Base-by-base conservation (phyloP, 805 yeast species). In the Myxozyma nipponensis region DNA sequence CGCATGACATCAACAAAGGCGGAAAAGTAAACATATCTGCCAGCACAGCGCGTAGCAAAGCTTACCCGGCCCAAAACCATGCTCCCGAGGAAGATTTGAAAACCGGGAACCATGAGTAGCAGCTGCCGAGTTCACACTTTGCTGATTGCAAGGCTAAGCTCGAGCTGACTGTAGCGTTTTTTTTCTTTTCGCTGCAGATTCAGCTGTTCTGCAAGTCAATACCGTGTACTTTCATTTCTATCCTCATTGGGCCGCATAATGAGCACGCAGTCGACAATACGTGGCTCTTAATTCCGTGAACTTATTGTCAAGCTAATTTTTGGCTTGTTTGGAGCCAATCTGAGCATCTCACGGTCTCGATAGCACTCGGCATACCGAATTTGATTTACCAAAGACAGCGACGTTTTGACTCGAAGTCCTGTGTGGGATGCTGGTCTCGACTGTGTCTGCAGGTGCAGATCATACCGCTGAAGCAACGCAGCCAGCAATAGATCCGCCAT, bases 371-470 rank as follows among this genome's bases (percentile, higher is more conserved):
- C n/a, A n/a, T n/a, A n/a, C n/a, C n/a, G n/a, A n/a, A n/a, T n/a
- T n/a, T n/a, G n/a, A n/a, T n/a, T n/a, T n/a, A n/a, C n/a, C n/a
- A n/a, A n/a, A n/a, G n/a, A n/a, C n/a, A n/a, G n/a, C n/a, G n/a
- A n/a, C n/a, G n/a, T n/a, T n/a, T n/a, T n/a, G n/a, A n/a, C n/a
- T n/a, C n/a, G n/a, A n/a, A n/a, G n/a, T n/a, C n/a, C n/a, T n/a
- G n/a, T n/a, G n/a, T n/a, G n/a, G n/a, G n/a, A 35, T 50, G 55
- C 42, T 35, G 32, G 28, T 36, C 34, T 50, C 50, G 50, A n/a
- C 55, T 38, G 44, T 50, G 25, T 36, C 38, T 15, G 34, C 53
- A 3, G 17, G 34, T 25, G 24, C 45, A 7, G 53, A 42, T 24
- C 46, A 42, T 23, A 21, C 5, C 17, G 39, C 19, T 22, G 24